Conservation (phyloP, 257 asterid species). For the Thymus mandschuricus region DNA sequence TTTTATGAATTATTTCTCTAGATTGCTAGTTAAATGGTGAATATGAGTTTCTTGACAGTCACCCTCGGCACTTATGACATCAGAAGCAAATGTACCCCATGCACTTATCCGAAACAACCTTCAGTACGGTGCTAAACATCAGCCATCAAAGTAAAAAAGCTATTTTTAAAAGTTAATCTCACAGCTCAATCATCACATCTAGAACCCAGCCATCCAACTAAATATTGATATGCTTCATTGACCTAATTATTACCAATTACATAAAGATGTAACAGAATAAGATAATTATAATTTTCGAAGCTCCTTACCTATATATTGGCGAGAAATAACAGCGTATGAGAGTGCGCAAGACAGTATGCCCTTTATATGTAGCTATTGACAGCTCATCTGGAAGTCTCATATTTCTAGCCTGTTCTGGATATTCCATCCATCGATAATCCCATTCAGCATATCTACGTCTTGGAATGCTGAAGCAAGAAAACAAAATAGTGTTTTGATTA, state of each 20-base stretch:
- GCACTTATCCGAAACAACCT: not conserved
- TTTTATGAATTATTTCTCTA: not conserved
- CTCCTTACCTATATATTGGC: slow-evolving; percentile 74
- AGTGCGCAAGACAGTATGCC: slow-evolving; percentile 85
- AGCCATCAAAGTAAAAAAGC: slow-evolving; percentile 10
- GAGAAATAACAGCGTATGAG: slow-evolving; percentile 96
- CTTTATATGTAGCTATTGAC: slow-evolving; percentile 84
- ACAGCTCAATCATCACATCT: slow-evolving; percentile 9
- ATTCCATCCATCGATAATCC: slow-evolving; percentile 94
- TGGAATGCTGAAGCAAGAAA: slow-evolving; percentile 54
- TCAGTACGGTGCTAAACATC: not conserved
- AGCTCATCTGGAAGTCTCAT: slow-evolving; percentile 58
- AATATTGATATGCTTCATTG: not conserved
- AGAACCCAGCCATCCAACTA: not conserved
- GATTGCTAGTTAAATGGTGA: not conserved
- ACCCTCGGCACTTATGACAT: not conserved
- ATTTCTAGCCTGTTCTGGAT: slow-evolving; percentile 58
- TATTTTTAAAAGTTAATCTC: not conserved
- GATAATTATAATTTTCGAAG: not conserved
- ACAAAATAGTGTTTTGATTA: slow-evolving; percentile 5
- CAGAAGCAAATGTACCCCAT: slow-evolving; percentile 1
- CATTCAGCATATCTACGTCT: slow-evolving; percentile 56
- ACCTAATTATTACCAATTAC: not conserved
- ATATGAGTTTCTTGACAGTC: slow-evolving; percentile 10
- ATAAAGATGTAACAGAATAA: not conserved